Percentiles rank a stretch among this genome's conserved stretches.
Evolutionary conservation across 495 filamentous ascomycete species (phyloP).

Genomic region (Penicillium odoratum): DNA sequence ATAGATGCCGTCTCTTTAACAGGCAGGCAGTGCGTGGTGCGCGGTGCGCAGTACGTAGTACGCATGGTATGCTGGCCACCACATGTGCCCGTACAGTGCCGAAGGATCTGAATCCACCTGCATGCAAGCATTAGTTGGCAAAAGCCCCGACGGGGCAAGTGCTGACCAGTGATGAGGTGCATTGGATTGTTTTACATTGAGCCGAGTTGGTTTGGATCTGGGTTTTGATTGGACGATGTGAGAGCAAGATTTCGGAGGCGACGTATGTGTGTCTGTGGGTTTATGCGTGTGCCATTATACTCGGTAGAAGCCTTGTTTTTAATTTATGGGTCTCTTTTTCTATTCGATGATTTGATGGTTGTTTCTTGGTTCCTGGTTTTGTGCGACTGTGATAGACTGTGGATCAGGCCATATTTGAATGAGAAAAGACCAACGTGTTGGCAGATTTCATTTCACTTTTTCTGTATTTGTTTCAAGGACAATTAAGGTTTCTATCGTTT

Average conservation of each 20-base stretch:
- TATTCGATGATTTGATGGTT: neutral
- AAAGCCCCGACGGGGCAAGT: neutral
- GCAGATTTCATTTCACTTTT: too few relatives aligned
- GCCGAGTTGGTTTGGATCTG: neutral
- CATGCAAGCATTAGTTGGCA: constrained; percentile 8
- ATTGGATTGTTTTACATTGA: constrained; percentile 11
- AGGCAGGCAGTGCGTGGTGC: neutral
- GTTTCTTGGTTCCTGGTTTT: neutral
- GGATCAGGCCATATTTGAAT: constrained; percentile 6
- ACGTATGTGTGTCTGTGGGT: constrained; percentile 7
- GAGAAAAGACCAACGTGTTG: neutral
- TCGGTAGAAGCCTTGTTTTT: constrained; percentile 4
- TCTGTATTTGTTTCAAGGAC: neutral
- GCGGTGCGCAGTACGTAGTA: neutral
- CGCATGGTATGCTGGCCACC: neutral
- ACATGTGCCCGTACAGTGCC: neutral
- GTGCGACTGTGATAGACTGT: neutral
- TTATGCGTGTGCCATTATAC: constrained; percentile 4
- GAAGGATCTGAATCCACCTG: constrained; percentile 1
- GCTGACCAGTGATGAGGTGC: constrained; percentile 9
- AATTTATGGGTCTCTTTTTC: neutral
- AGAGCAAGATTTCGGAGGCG: constrained; percentile 8
- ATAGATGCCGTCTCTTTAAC: neutral
- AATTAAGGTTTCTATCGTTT: neutral
- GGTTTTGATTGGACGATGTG: constrained; percentile 1